A percentile compares a stretch with the other conserved stretches of the same genome.
Evolutionary conservation across 768 basidiomycete genomes (phyloP).

Genomic region (Mrakia frigida): DNA sequence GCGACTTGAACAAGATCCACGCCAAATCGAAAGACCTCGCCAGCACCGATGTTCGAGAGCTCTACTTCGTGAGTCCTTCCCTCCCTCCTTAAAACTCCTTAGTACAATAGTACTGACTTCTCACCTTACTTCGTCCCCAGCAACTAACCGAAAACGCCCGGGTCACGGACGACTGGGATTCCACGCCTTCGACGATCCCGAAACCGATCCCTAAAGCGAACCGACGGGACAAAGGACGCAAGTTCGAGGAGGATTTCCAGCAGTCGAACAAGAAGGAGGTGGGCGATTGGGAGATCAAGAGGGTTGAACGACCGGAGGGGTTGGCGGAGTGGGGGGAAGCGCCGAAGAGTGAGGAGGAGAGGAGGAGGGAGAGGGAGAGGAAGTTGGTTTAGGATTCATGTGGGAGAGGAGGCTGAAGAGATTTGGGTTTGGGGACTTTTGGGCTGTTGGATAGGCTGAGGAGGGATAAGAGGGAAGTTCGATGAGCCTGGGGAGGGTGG

Average conservation of each 20-base stretch:
- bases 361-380: conserved; percentile 23
- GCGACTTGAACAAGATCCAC: conserved; percentile 63
- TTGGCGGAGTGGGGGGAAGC: conserved; percentile 29
- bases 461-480: too few relatives aligned
- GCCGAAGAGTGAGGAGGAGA: conserved; percentile 19
- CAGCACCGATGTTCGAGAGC: conserved; percentile 80
- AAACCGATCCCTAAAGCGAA: conserved; percentile 15
- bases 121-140: background rate
- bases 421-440: conserved; percentile 24
- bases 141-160: conserved; percentile 10
- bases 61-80: conserved; percentile 77
- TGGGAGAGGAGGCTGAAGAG: conserved; percentile 32
- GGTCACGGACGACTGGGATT: background rate
- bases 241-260: conserved; percentile 21
- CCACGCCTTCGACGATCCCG: background rate
- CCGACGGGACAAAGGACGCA: background rate
- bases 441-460: too few relatives aligned
- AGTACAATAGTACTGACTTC: too few relatives aligned
- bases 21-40: conserved; percentile 52
- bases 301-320: conserved; percentile 31
- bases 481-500: conserved; percentile 14
- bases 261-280: conserved; percentile 9
- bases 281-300: conserved; percentile 36
- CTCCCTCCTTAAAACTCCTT: background rate
- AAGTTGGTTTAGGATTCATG: conserved; percentile 6